Evolutionary conservation across 768 basidiomycete genomes (phyloP).

Genomic region (Phanerodontia chrysosporium): DNA sequence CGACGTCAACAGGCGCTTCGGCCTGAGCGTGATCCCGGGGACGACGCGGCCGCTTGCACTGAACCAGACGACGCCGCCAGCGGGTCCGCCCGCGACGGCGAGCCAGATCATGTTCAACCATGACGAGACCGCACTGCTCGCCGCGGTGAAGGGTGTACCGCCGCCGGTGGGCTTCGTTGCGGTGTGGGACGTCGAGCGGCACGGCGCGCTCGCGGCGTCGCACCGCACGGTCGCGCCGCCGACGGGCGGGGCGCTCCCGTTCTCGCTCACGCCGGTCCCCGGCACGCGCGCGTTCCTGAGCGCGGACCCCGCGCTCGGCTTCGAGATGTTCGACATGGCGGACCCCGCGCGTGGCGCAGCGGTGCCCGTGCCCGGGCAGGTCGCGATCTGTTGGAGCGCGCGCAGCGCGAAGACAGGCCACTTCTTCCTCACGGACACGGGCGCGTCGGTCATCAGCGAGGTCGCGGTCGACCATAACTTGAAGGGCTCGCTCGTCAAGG

Average conservation of each 20-base stretch:
- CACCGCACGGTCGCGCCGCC: constrained; percentile 34
- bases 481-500: constrained; percentile 41
- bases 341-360: constrained; percentile 16
- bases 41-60: constrained; percentile 39
- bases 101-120: constrained; percentile 45
- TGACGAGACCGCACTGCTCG: constrained; percentile 40
- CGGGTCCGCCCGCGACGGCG: constrained; percentile 32
- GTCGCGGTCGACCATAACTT: constrained; percentile 43
- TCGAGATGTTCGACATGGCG: constrained; percentile 26
- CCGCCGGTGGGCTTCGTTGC: constrained; percentile 46
- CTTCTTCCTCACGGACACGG: constrained; percentile 29
- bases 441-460: constrained; percentile 34
- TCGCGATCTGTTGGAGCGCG: constrained; percentile 27
- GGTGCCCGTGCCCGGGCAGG: constrained; percentile 24
- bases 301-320: constrained; percentile 27
- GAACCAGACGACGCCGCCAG: constrained; percentile 49
- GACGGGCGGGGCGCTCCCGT: constrained; percentile 42
- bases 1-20: constrained; percentile 29
- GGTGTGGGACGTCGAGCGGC: constrained; percentile 40
- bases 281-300: constrained; percentile 26
- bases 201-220: constrained; percentile 41
- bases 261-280: constrained; percentile 38
- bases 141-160: constrained; percentile 45
- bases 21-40: constrained; percentile 29
- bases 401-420: constrained; percentile 28